Conservation (phyloP, 495 filamentous ascomycete genomes). For the Viridothelium virens region DNA sequence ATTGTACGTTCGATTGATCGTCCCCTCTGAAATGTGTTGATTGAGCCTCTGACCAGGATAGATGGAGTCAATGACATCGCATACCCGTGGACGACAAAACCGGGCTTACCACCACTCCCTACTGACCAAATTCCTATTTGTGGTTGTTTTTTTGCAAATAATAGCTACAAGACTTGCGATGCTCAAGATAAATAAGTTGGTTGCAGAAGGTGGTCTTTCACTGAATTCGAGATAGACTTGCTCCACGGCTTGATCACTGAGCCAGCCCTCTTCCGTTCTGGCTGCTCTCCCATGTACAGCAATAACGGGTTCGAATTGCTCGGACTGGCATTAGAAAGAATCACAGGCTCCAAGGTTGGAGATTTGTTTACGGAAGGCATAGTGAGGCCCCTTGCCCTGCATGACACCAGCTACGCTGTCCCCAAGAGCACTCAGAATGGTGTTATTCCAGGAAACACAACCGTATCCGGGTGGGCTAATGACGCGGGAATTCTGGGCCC, state of each 20-base stretch:
- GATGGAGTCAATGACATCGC: neutral
- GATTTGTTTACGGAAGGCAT: constrained; percentile 37
- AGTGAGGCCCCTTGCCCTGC: constrained; percentile 3
- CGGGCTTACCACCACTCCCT: constrained; percentile 17
- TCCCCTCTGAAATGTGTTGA: constrained; percentile 2
- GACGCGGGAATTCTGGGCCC: constrained; percentile 13
- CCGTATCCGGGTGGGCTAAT: constrained; percentile 7
- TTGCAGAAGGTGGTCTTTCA: neutral
- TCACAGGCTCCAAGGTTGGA: constrained; percentile 42
- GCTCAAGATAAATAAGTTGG: constrained; percentile 20
- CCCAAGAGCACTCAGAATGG: neutral
- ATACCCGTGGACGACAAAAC: neutral
- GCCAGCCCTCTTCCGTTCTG: constrained; percentile 44
- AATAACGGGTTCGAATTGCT: constrained; percentile 50
- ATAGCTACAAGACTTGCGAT: constrained; percentile 19
- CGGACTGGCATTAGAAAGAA: constrained; percentile 47
- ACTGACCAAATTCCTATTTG: constrained; percentile 16
- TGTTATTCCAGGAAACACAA: constrained; percentile 17
- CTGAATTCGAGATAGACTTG: constrained; percentile 39
- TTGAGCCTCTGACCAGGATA: neutral
- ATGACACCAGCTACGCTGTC: neutral
- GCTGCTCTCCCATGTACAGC: constrained; percentile 47
- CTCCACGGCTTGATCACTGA: constrained; percentile 44
- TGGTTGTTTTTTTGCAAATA: constrained; percentile 16
- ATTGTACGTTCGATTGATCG: constrained; percentile 29